phyloP scores from a whole-genome alignment of 2,329 filamentous ascomycete species.

The Xylariaceae sp. region DNA sequence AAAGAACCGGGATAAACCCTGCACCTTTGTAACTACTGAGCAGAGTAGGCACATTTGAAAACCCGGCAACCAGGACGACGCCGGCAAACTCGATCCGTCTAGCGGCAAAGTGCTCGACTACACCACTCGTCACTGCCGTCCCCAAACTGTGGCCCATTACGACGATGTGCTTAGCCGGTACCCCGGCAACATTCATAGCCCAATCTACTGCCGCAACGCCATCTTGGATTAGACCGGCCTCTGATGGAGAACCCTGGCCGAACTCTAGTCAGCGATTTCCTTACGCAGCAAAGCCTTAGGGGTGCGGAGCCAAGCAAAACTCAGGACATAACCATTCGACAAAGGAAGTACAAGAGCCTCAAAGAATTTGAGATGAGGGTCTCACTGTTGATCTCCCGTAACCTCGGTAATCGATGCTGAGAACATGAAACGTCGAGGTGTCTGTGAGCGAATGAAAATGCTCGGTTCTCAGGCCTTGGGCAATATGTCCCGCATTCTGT shows the following conservation, averaged over 20 bases:
- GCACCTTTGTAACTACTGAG: constrained; percentile 72
- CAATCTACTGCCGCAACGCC: constrained; percentile 70
- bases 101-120: constrained; percentile 64
- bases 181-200: constrained; percentile 58
- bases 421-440: constrained; percentile 69
- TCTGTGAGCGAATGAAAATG: constrained; percentile 75
- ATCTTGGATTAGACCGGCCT: constrained; percentile 77
- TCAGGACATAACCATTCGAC: neutral
- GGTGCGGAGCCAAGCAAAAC: neutral
- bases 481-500: constrained; percentile 81
- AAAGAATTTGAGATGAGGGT: neutral
- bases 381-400: constrained; percentile 67
- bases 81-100: constrained; percentile 68
- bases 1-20: constrained; percentile 75
- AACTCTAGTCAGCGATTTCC: neutral
- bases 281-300: neutral
- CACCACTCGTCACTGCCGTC: constrained; percentile 74
- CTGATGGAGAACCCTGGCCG: constrained; percentile 62
- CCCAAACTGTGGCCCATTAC: constrained; percentile 84
- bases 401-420: constrained; percentile 89
- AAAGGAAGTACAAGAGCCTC: neutral
- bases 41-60: constrained; percentile 69
- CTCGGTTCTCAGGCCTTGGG: constrained; percentile 69
- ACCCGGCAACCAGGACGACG: constrained; percentile 73
- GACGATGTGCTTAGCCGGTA: constrained; percentile 69